These are phyloP conservation scores for Cardamine chenopodiifolia DNA, from an alignment of 345 rosid species.

Conservation along the genomic window DNA sequence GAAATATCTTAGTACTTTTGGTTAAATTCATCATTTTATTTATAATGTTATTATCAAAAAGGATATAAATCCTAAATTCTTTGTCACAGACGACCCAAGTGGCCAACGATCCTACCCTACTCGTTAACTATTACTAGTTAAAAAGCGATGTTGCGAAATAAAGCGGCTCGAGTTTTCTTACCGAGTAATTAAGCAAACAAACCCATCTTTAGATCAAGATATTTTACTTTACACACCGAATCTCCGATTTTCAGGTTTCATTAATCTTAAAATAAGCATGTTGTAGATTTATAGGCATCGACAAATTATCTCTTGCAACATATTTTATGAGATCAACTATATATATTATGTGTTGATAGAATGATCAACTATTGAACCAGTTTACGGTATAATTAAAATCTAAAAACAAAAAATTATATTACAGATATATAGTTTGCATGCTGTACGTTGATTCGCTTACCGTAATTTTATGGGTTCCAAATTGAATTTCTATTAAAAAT, in stretches of 20 bases:
- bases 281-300: not conserved
- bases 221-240: slow-evolving; percentile 6
- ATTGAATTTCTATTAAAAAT: not conserved
- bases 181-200: slow-evolving; percentile 2
- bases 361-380: not conserved
- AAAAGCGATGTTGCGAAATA: slow-evolving; percentile 40
- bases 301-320: not conserved
- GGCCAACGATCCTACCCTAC: slow-evolving; percentile 48
- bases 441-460: not conserved
- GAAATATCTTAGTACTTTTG: slow-evolving; percentile 21
- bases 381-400: not conserved
- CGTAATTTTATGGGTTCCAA: not conserved
- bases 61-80: slow-evolving; percentile 28
- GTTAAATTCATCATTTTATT: slow-evolving; percentile 33
- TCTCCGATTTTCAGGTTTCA: slow-evolving; percentile 8
- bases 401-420: too few relatives aligned
- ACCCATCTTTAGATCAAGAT: slow-evolving; percentile 9
- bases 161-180: slow-evolving; percentile 43
- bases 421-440: not conserved
- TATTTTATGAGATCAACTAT: not conserved
- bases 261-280: not conserved
- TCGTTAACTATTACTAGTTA: slow-evolving; percentile 43
- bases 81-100: slow-evolving; percentile 37
- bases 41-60: slow-evolving; percentile 26
- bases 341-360: not conserved